A percentile compares a stretch with the other conserved stretches of the same genome.
phyloP scores from a whole-genome alignment of 2,329 filamentous ascomycete genomes.

The Talaromyces sp. region DNA sequence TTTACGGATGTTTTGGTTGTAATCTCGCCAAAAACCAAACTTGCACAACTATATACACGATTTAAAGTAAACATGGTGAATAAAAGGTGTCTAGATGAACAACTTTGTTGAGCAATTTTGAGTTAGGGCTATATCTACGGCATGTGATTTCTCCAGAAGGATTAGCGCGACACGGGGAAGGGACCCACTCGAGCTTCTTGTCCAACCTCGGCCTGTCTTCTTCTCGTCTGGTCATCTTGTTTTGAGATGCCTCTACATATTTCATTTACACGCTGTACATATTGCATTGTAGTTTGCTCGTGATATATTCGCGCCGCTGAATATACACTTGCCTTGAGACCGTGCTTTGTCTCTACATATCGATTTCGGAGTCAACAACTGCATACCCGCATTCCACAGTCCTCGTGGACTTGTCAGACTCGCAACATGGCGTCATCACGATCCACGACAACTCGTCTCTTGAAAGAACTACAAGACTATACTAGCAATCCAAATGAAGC shows the following conservation, averaged over 20 bases:
- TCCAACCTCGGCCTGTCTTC: constrained; percentile 8
- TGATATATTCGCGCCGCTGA: background rate
- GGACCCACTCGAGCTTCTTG: constrained; percentile 14
- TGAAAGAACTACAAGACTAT: constrained; percentile 61
- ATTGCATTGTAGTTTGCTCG: background rate
- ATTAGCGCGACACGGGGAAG: constrained; percentile 9
- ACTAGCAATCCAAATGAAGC: constrained; percentile 55
- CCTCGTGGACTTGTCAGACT: constrained; percentile 12
- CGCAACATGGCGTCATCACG: constrained; percentile 26
- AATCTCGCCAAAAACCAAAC: too few relatives aligned
- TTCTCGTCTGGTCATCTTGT: background rate
- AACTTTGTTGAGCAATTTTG: background rate
- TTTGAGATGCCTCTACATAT: background rate
- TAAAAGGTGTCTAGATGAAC: background rate
- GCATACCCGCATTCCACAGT: constrained; percentile 1
- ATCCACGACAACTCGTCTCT: constrained; percentile 55
- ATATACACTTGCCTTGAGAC: background rate
- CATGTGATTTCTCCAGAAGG: constrained; percentile 4
- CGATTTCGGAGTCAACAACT: background rate
- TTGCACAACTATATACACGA: too few relatives aligned
- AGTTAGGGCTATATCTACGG: background rate
- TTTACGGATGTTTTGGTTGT: too few relatives aligned
- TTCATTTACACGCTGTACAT: background rate
- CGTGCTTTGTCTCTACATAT: background rate
- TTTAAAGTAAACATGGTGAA: too few relatives aligned